Conservation (phyloP, 1,139 yeast genomes). For the Ogataea hybrid region DNA sequence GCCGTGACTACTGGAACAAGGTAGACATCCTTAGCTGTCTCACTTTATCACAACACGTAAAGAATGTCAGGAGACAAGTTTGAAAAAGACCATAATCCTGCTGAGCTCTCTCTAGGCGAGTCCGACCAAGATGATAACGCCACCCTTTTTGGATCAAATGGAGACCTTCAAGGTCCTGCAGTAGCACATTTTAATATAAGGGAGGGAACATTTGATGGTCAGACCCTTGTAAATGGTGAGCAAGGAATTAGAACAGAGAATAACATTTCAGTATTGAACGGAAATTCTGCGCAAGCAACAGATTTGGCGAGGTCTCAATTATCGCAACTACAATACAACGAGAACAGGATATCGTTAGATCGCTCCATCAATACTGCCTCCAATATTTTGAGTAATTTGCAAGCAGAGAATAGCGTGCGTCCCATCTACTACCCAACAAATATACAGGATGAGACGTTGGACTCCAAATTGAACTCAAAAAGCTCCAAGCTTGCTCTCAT, state of each 20-base stretch:
- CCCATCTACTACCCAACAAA: conserved; percentile 67
- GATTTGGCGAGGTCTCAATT: conserved; percentile 39
- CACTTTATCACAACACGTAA: too few relatives aligned
- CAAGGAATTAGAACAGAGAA: conserved; percentile 9
- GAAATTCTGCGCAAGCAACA: conserved; percentile 1
- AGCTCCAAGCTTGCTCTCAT: conserved; percentile 51
- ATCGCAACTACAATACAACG: conserved; percentile 68
- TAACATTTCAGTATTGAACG: conserved; percentile 9
- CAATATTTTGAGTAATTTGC: conserved; percentile 52
- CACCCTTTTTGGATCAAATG: conserved; percentile 15
- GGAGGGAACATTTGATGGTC: conserved; percentile 26
- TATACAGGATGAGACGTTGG: conserved; percentile 34
- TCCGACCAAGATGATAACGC: conserved; percentile 18
- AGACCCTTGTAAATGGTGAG: conserved; percentile 27
- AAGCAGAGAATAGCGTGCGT: conserved; percentile 52
- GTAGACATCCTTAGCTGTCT: too few relatives aligned
- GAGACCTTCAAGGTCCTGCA: conserved; percentile 9
- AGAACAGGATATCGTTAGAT: conserved; percentile 60
- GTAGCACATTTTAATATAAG: conserved; percentile 17
- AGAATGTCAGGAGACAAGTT: neutral
- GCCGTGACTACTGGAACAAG: too few relatives aligned
- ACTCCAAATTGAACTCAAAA: conserved; percentile 42
- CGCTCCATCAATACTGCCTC: conserved; percentile 58
- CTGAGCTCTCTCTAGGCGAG: neutral
- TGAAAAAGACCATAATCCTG: neutral